Conservation (phyloP, 768 basidiomycete genomes). For the Leucosporidium yakuticum region DNA sequence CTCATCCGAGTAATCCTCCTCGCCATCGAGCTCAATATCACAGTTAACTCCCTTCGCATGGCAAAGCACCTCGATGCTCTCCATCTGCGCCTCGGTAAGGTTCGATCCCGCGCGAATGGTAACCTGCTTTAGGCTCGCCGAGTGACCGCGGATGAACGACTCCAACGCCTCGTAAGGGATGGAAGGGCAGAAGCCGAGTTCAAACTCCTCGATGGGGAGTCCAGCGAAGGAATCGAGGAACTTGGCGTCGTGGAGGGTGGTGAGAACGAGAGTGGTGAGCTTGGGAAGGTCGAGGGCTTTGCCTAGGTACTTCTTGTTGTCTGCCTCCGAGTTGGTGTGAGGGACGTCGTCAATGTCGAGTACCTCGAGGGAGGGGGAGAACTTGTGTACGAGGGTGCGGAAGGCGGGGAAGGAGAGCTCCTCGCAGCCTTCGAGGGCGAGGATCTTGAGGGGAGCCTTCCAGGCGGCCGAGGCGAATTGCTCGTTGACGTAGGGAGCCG, state of each 20-base stretch:
- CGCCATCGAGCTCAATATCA: background rate
- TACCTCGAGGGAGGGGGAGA: background rate
- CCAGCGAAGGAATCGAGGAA: background rate
- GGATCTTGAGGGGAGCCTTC: conserved; percentile 6
- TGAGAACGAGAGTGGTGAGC: background rate
- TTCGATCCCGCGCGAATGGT: background rate
- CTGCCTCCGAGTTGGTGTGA: background rate
- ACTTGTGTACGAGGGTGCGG: conserved; percentile 1
- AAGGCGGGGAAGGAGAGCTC: conserved; percentile 1
- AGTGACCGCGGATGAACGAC: background rate
- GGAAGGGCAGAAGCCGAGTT: conserved; percentile 1
- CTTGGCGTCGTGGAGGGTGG: background rate
- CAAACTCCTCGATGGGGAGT: background rate
- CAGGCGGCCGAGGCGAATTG: background rate
- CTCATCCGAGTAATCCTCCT: background rate
- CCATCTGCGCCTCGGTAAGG: conserved; percentile 1
- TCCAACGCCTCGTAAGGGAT: background rate
- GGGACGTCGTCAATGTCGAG: conserved; percentile 1
- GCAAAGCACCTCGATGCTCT: conserved; percentile 1
- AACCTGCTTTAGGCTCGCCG: background rate
- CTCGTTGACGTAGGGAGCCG: background rate
- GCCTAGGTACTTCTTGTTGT: background rate
- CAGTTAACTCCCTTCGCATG: background rate
- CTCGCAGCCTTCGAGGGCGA: conserved; percentile 3
- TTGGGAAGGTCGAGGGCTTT: background rate